A percentile compares a stretch with the other conserved stretches of the same genome.
phyloP scores from a whole-genome alignment of 805 yeast species.

The Candida mattraensis region DNA sequence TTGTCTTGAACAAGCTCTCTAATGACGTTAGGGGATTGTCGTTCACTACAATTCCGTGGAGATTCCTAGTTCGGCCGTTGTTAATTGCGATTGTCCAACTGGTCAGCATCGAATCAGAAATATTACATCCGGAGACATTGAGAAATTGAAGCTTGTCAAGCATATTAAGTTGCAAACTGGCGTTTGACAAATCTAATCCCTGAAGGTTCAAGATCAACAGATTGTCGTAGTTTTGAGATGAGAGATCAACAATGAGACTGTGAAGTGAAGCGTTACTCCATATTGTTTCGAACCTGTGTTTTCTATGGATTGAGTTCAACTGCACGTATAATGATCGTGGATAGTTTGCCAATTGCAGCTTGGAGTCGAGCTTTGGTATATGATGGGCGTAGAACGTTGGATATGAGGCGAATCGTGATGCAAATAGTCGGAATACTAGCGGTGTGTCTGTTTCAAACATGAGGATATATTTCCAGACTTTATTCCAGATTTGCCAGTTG shows the following conservation, averaged over 20 bases:
- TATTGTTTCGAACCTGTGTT: constrained; percentile 38
- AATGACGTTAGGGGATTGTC: constrained; percentile 13
- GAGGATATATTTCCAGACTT: constrained; percentile 35
- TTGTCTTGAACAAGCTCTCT: constrained; percentile 7
- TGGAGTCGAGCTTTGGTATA: constrained; percentile 16
- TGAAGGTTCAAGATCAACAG: constrained; percentile 22
- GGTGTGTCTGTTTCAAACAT: constrained; percentile 33
- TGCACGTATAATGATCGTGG: constrained; percentile 20
- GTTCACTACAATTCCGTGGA: constrained; percentile 20
- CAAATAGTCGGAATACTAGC: constrained; percentile 30
- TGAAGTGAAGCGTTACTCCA: constrained; percentile 26
- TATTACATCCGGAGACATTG: constrained; percentile 20
- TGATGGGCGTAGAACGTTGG: constrained; percentile 20
- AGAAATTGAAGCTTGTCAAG: constrained; percentile 19
- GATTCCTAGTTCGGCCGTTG: constrained; percentile 24
- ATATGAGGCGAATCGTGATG: constrained; percentile 19
- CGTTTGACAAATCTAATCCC: constrained; percentile 11
- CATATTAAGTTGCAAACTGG: constrained; percentile 6
- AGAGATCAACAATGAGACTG: constrained; percentile 15
- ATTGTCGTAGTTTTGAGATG: constrained; percentile 7
- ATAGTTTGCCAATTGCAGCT: constrained; percentile 15
- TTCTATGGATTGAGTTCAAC: constrained; percentile 16
- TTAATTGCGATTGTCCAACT: constrained; percentile 28
- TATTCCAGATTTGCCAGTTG: constrained; percentile 30
- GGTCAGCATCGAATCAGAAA: constrained; percentile 23